Evolutionary conservation across 345 rosid species (phyloP).

Genomic region (Raphanus sativus): DNA sequence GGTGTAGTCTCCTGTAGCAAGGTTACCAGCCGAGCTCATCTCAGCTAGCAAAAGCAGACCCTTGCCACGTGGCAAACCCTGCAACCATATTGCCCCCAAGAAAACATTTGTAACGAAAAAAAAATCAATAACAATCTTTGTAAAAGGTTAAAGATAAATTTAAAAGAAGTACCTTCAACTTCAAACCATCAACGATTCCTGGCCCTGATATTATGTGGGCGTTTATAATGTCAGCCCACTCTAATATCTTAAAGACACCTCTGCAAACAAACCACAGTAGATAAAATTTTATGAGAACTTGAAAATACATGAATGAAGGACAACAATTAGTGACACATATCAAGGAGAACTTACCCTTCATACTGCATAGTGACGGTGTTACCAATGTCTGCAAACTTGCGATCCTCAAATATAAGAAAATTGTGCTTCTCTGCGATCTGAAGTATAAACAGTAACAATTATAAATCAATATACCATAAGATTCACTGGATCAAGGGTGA

Average conservation of each 20-base stretch:
- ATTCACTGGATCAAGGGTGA: too few relatives aligned
- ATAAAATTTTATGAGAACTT: background rate
- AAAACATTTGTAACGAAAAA: background rate
- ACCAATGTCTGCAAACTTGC: slow-evolving; percentile 99
- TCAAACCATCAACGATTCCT: slow-evolving; percentile 87
- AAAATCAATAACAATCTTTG: background rate
- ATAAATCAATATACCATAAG: too few relatives aligned
- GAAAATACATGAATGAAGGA: slow-evolving; percentile 5
- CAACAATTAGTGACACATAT: background rate
- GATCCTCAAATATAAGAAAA: slow-evolving; percentile 92
- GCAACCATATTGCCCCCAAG: background rate
- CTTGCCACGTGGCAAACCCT: slow-evolving; percentile 95
- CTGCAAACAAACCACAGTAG: slow-evolving; percentile 40
- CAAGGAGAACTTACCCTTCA: slow-evolving; percentile 61
- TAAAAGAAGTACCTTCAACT: slow-evolving; percentile 58
- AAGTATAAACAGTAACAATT: background rate
- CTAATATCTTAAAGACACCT: slow-evolving; percentile 74
- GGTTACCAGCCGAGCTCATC: slow-evolving; percentile 99
- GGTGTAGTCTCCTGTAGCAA: slow-evolving; percentile 95
- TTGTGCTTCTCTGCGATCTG: slow-evolving; percentile 89
- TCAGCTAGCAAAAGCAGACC: slow-evolving; percentile 91
- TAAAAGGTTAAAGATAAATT: background rate
- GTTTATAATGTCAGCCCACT: slow-evolving; percentile 94
- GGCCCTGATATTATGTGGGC: slow-evolving; percentile 92
- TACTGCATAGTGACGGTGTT: slow-evolving; percentile 98